Percentiles rank a stretch among this genome's conserved stretches.
Conservation (phyloP, 2,329 filamentous ascomycete species). For the Chlorencoelia australis region DNA sequence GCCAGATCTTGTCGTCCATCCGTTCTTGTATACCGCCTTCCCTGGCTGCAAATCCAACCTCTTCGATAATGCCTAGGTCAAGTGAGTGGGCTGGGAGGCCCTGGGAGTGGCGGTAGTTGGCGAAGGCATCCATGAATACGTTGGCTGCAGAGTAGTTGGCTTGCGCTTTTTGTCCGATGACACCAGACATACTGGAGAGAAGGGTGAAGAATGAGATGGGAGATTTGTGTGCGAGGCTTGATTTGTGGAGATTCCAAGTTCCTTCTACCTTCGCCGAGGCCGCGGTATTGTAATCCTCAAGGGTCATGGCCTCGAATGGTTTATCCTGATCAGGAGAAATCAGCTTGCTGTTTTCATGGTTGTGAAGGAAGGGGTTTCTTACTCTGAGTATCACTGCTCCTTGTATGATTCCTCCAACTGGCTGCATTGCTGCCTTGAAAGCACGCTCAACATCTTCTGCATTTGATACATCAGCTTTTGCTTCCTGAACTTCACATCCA, state of each 20-base stretch:
- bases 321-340: constrained; percentile 3
- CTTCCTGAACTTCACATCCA: background rate
- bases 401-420: constrained; percentile 23
- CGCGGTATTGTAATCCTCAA: constrained; percentile 9
- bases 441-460: constrained; percentile 2
- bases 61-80: constrained; percentile 16
- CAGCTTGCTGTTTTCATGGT: background rate
- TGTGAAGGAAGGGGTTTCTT: background rate
- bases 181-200: constrained; percentile 29
- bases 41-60: constrained; percentile 26
- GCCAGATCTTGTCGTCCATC: background rate
- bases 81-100: constrained; percentile 2
- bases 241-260: constrained; percentile 17
- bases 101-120: background rate
- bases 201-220: constrained; percentile 33
- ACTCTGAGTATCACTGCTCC: constrained; percentile 26
- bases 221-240: constrained; percentile 12
- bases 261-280: constrained; percentile 11
- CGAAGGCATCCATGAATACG: constrained; percentile 32
- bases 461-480: background rate
- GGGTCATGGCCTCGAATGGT: constrained; percentile 9
- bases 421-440: constrained; percentile 4
- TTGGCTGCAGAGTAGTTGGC: constrained; percentile 43
- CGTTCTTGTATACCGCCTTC: background rate
- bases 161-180: constrained; percentile 28